Base-by-base conservation (phyloP, 2,329 filamentous ascomycete species). In the Alternaria viburni region DNA sequence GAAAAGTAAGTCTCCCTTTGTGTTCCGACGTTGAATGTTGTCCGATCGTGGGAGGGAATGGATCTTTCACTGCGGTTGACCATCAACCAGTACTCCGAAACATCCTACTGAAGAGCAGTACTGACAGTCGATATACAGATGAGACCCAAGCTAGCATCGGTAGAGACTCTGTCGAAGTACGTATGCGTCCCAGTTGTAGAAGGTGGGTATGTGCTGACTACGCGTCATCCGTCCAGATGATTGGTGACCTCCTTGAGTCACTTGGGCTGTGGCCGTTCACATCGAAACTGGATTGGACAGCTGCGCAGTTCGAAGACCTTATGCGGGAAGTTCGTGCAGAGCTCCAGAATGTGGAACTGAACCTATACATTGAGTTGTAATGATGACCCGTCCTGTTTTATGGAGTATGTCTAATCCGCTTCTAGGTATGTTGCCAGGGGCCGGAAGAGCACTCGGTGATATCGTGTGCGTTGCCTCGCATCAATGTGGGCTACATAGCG, bases 351-450 rank as follows among this genome's bases (percentile, higher is more conserved):
- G 49, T 65, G 12, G 74, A 66, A 9, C 41, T 80, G 59, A 78
- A 76, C 54, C 64, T 80, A 4, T 81, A 81, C 58, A 73, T 81
- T 13, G 74, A 77, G 3, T 66, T 81, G 79, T 80, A 64, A 77
- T 70, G 25, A 15, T 5, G 12, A 28, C 19, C 7, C 11, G 28
- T 26, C 32, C 10, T 25, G 32, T 10, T 41, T 12, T 7, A 36
- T 50, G 12, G 46, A 30, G 43, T 10, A 19, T 43, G n/a, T 51
- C 64, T 74, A 60, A 75, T 59, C 46, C 23, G 59, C 43, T 25
- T 21, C 21, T 23, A 76, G 74, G 11, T 77, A 75, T 54, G 69
- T 79, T 52, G 77, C 74, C n/a, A 76, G 72, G 58, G 77, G 76
- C 21, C 74, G 75, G 25, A 74, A 75, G 36, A 74, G 69, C 60